Evolutionary conservation across 1,284 basidiomycete genomes (phyloP), one percentile per base, ranked within the genome.

Genomic region (Ceratobasidium sp.): DNA sequence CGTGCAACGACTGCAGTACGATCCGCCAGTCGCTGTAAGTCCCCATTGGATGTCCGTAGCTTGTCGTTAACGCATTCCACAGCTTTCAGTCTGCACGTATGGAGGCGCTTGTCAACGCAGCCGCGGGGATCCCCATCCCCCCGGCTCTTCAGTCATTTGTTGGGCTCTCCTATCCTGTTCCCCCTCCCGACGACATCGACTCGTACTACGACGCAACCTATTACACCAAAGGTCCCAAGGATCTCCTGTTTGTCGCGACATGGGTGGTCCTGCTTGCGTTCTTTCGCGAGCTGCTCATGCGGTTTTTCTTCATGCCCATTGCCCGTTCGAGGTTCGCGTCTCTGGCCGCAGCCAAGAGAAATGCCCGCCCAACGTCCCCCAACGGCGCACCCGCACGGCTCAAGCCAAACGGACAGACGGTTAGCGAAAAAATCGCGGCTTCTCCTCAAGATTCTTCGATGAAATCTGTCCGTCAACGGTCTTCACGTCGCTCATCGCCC

Each of bases 181-280:
- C 83, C 11, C 80, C 85, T 5, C 91, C 92, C 16, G 77, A 80
- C 14, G 78, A 84, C 54, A 84, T 88, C 59, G 91, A 93, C 82
- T 91, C 91, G 9, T 93, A 92, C 82, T 87, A 83, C 29, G 80
- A 88, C 79, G 88, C 89, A 34, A 76, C 81, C 51, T 91, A 92
- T 82, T 95, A 93, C 81, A 84, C 80, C 73, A 89, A 88, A 53
- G 94, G 94, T 13, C 83, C 84, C 24, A 86, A 88, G 72, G 95
- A 97, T 81, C 82, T 88, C 14, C 92, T 89, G 79, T 81, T 94
- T 77, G 85, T 94, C 74, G 81, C 94, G 68, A 86, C 89, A 19
- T 90, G 88, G 82, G 92, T 95, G 74, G 86, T 90, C 8, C 83
- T 89, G 75, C 92, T 96, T 86, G 94, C 94, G 22, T 78, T 93